Conservation (phyloP, 2,329 filamentous ascomycete species). For the Chalaropsis thielavioides region DNA sequence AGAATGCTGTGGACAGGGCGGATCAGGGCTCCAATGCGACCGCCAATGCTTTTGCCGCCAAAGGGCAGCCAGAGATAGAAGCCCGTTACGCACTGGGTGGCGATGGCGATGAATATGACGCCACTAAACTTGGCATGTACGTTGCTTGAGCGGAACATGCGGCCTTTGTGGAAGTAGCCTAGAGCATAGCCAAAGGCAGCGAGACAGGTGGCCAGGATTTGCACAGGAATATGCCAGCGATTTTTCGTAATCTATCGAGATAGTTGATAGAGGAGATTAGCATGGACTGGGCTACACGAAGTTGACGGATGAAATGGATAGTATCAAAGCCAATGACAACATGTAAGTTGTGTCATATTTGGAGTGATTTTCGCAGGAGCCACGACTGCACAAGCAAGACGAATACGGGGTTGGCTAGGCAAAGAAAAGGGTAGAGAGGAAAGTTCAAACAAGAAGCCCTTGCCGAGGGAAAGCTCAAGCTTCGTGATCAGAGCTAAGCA, state of each 20-base stretch:
- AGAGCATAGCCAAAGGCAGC: conserved; percentile 79
- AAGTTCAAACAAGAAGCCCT: not conserved
- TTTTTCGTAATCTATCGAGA: conserved; percentile 63
- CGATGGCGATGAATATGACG: conserved; percentile 63
- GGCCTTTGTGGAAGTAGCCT: conserved; percentile 78
- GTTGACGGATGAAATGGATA: too few relatives aligned
- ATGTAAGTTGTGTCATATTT: not conserved
- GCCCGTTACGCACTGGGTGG: conserved; percentile 64
- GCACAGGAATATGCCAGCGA: conserved; percentile 85
- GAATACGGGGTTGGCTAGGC: not conserved
- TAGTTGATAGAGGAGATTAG: conserved; percentile 7
- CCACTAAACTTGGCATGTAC: conserved; percentile 71
- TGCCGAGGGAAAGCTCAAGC: not conserved
- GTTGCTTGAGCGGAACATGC: conserved; percentile 63
- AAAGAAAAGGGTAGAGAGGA: not conserved
- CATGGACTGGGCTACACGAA: not conserved
- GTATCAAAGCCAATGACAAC: not conserved
- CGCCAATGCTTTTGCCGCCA: conserved; percentile 70
- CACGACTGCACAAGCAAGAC: not conserved
- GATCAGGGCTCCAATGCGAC: conserved; percentile 56
- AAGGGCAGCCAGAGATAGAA: conserved; percentile 72
- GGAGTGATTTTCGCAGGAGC: not conserved
- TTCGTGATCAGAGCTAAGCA: not conserved
- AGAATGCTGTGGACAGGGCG: conserved; percentile 64
- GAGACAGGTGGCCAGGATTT: conserved; percentile 58